Conservation (phyloP, 2,329 filamentous ascomycete species). For the Curvularia eragrostidis region DNA sequence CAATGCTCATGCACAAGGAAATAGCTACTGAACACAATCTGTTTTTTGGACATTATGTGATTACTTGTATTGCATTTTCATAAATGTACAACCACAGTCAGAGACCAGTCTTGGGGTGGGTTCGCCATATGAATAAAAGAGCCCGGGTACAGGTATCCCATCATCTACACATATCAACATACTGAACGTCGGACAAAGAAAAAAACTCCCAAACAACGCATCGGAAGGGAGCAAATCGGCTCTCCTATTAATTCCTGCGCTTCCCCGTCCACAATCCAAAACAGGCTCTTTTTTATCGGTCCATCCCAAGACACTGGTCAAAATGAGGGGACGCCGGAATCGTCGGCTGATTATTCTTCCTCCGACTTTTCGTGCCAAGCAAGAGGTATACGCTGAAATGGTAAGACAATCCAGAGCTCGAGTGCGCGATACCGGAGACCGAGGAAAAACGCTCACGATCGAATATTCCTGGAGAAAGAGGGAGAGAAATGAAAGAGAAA, state of each 20-base stretch:
- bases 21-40: neutral
- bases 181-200: conserved; percentile 7
- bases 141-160: conserved; percentile 14
- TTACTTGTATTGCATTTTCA: conserved; percentile 24
- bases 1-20: neutral
- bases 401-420: conserved; percentile 9
- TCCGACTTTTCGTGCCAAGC: conserved; percentile 30
- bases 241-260: neutral
- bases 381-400: conserved; percentile 30
- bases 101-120: conserved; percentile 17
- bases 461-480: conserved; percentile 9
- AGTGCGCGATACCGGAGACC: conserved; percentile 17
- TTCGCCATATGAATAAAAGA: conserved; percentile 9
- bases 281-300: conserved; percentile 1
- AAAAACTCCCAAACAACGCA: neutral
- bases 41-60: neutral
- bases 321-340: conserved; percentile 25
- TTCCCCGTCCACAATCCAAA: conserved; percentile 5
- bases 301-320: conserved; percentile 17
- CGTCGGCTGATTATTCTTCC: conserved; percentile 40
- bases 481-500: neutral
- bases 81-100: conserved; percentile 28
- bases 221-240: neutral
- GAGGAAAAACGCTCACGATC: conserved; percentile 17
- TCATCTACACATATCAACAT: conserved; percentile 35